Evolutionary conservation across 495 filamentous ascomycete species (phyloP), one percentile per base, ranked within the genome.

Genomic region (Lentithecium fluviatile): DNA sequence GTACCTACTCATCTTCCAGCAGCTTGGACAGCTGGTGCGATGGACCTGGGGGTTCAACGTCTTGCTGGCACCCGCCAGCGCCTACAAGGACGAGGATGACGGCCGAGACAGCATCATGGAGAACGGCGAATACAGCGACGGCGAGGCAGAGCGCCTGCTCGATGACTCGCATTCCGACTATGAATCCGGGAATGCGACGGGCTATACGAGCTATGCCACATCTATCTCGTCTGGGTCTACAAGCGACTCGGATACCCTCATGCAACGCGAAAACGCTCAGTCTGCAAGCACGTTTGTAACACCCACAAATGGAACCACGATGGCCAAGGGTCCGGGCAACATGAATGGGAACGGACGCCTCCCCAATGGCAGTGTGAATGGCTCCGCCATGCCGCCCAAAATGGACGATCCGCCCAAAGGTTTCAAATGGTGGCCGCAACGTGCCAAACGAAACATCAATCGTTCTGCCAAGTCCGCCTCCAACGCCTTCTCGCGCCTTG

Each of bases 21-120:
- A 98, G 71, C 83, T 98, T 17, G 94, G 94, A 21, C 94, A 98
- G 73, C 79, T 97, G 20, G 86, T 98, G 47, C 81, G 94, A 53
- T 98, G 94, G 94, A 97, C 89, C 64, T 98, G 95, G 95, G 94
- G 94, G 8, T 97, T 95, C 68, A 90, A 96, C 68, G 83, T 97
- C 42, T 77, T 98, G 15, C 79, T 98, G 7, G 91, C 91, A 15
- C 90, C 91, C 2, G 84, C 86, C 57, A 82, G 84, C 24, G 86
- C 87, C 57, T 87, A 88, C 60, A 79, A 78, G 19, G 83, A 86
- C 38, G 80, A 83, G 45, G 77, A 75, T 13, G 71, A 80, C 19
- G 78, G 81, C 38, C 71, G 74, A 13, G 67, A 65, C 19, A 71
- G 76, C 7, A 64, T 63, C 4, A 74, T 86, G 15, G 87, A 91